Conservation (phyloP, 2,329 filamentous ascomycete genomes). For the Chaetothyriales sp. region DNA sequence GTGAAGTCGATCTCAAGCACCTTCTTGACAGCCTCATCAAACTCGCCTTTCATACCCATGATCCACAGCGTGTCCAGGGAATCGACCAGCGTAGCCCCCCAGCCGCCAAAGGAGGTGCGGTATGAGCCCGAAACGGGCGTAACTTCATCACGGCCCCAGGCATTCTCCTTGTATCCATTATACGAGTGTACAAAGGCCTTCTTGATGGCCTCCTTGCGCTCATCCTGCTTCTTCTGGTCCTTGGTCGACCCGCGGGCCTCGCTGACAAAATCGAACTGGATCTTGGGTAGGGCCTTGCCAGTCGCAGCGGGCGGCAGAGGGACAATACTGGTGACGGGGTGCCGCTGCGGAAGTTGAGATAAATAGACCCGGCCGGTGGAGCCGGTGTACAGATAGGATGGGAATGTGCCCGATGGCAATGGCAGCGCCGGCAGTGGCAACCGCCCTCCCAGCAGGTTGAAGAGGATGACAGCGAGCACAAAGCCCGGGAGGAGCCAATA, state of each 20-base stretch:
- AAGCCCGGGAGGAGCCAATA: constrained; percentile 14
- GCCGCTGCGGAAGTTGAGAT: constrained; percentile 11
- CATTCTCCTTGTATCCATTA: constrained; percentile 45
- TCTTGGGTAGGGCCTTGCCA: constrained; percentile 11
- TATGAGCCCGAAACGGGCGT: constrained; percentile 38
- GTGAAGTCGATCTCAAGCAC: constrained; percentile 43
- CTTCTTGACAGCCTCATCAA: constrained; percentile 46
- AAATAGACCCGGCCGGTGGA: constrained; percentile 7
- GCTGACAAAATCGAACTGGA: constrained; percentile 14
- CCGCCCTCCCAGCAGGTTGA: constrained; percentile 6
- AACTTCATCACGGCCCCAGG: constrained; percentile 51
- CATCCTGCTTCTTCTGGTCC: constrained; percentile 5
- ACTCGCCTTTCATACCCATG: constrained; percentile 51
- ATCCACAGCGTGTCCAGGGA: constrained; percentile 58
- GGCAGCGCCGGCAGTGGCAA: not conserved
- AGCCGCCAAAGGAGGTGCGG: constrained; percentile 48
- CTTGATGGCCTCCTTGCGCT: constrained; percentile 32
- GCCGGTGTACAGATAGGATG: not conserved
- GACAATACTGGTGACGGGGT: constrained; percentile 10
- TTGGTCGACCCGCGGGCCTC: constrained; percentile 6
- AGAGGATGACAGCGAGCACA: constrained; percentile 10
- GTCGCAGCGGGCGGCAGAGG: constrained; percentile 10
- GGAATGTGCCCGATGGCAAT: not conserved
- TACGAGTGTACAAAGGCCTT: constrained; percentile 42
- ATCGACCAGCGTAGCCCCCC: constrained; percentile 54